These are phyloP conservation scores for Phaseolus coccineus DNA, from an alignment of 331 rosid genomes.

Conservation along the genomic window DNA sequence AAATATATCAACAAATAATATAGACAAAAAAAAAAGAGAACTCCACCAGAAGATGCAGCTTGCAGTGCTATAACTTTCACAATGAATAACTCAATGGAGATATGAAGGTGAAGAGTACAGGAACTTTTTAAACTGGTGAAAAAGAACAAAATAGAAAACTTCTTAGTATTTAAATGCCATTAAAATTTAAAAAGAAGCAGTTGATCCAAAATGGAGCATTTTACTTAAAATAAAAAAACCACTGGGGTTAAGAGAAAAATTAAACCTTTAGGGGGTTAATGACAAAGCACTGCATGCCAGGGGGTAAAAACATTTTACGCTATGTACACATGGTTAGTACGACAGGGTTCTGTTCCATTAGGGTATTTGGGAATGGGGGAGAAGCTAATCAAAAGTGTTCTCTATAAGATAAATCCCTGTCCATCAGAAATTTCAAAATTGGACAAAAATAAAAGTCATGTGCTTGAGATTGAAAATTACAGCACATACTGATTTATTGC, in stretches of 20 bases:
- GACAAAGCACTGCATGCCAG: neutral
- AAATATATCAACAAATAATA: constrained; percentile 14
- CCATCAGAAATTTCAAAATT: constrained; percentile 23
- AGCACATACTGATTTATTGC: neutral
- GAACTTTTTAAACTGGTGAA: constrained; percentile 12
- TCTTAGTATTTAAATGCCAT: constrained; percentile 11
- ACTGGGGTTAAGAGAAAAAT: no score
- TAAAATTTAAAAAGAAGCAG: constrained; percentile 23
- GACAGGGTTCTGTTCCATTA: constrained; percentile 22
- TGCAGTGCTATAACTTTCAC: constrained; percentile 7
- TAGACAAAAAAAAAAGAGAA: constrained; percentile 27
- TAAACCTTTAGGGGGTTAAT: neutral
- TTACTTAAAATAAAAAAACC: neutral
- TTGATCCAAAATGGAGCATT: constrained; percentile 6
- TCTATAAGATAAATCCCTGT: constrained; percentile 14
- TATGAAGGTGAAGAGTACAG: constrained; percentile 21
- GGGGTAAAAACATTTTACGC: neutral
- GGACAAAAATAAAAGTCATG: neutral
- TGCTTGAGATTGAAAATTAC: constrained; percentile 14
- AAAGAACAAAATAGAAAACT: constrained; percentile 22
- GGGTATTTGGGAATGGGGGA: neutral
- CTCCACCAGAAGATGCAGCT: constrained; percentile 13
- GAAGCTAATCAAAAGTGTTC: neutral
- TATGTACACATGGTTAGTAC: neutral
- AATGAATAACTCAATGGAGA: constrained; percentile 14